A percentile compares a stretch with the other conserved stretches of the same genome.
Conservation (phyloP, 176 grass and related monocot genomes). For the Ampelocalamus luodianensis region DNA sequence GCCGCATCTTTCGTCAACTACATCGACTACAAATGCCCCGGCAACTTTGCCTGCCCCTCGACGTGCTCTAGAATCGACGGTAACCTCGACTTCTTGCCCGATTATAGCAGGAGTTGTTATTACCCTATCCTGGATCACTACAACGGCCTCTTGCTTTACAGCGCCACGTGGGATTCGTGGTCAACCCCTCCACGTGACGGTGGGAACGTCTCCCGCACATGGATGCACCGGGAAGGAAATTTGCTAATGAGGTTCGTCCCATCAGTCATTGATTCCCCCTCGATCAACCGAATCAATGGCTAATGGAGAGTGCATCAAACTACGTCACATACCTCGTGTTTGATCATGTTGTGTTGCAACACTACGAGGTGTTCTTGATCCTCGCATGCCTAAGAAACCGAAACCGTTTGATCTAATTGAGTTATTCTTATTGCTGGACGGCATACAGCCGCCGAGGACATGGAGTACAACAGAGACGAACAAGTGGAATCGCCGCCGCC, state of each 20-base stretch:
- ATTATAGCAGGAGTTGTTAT: not conserved
- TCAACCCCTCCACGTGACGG: not conserved
- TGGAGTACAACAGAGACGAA: not conserved
- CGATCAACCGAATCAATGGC: no score
- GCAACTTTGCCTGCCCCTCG: not conserved
- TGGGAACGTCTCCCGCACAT: not conserved
- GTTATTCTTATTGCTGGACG: not conserved
- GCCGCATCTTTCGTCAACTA: not conserved
- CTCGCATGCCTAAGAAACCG: not conserved
- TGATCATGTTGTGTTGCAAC: not conserved
- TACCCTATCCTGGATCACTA: not conserved
- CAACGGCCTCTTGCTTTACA: slow-evolving; percentile 28
- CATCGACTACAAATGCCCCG: not conserved
- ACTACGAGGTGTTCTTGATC: slow-evolving; percentile 19
- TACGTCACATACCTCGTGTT: not conserved
- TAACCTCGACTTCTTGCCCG: slow-evolving; percentile 1
- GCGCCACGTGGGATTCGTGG: not conserved
- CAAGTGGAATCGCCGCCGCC: no score
- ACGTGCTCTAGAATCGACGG: not conserved
- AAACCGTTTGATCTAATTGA: no score
- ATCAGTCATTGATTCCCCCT: no score
- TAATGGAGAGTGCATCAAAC: not conserved
- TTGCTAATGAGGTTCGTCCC: no score
- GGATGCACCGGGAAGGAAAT: not conserved
- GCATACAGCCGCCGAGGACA: not conserved